Conservation (phyloP, 768 basidiomycete genomes). For the Gautieria morchelliformis region DNA sequence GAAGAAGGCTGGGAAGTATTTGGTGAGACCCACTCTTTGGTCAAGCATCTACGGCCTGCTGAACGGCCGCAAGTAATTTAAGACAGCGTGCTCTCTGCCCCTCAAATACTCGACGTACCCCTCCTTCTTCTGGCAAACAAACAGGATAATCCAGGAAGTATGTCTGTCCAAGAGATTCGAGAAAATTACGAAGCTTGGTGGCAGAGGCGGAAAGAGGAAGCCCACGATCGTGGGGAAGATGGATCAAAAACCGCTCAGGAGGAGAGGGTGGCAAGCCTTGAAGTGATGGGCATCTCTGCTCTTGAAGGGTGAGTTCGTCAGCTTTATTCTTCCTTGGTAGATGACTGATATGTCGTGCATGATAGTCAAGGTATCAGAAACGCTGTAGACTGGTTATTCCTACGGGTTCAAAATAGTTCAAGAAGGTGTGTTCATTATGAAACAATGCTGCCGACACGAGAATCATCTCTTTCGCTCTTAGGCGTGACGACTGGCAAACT, state of each 20-base stretch:
- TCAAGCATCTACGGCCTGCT: slow-evolving; percentile 7
- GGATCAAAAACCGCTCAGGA: slow-evolving; percentile 28
- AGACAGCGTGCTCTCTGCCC: slow-evolving; percentile 81
- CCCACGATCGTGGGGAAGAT: slow-evolving; percentile 36
- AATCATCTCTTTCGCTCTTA: neutral
- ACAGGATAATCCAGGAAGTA: slow-evolving; percentile 72
- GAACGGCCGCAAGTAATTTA: slow-evolving; percentile 21
- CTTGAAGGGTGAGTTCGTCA: slow-evolving; percentile 64
- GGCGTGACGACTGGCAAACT: neutral
- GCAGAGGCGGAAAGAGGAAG: slow-evolving; percentile 62
- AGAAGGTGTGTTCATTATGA: slow-evolving; percentile 30
- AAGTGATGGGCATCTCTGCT: slow-evolving; percentile 86
- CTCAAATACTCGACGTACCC: slow-evolving; percentile 84
- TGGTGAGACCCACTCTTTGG: slow-evolving; percentile 41
- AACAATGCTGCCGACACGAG: neutral
- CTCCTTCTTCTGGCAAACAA: slow-evolving; percentile 93
- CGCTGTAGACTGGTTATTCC: slow-evolving; percentile 91
- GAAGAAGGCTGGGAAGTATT: slow-evolving; percentile 97
- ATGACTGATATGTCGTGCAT: neutral
- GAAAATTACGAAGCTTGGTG: slow-evolving; percentile 86
- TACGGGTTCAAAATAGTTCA: slow-evolving; percentile 84
- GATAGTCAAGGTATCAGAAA: slow-evolving; percentile 29
- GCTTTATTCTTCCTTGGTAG: neutral
- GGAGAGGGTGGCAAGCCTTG: slow-evolving; percentile 62
- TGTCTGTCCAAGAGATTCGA: slow-evolving; percentile 85